These are phyloP conservation scores for Lasiosphaeria hispida DNA, from an alignment of 495 filamentous ascomycete species.

Conservation along the genomic window DNA sequence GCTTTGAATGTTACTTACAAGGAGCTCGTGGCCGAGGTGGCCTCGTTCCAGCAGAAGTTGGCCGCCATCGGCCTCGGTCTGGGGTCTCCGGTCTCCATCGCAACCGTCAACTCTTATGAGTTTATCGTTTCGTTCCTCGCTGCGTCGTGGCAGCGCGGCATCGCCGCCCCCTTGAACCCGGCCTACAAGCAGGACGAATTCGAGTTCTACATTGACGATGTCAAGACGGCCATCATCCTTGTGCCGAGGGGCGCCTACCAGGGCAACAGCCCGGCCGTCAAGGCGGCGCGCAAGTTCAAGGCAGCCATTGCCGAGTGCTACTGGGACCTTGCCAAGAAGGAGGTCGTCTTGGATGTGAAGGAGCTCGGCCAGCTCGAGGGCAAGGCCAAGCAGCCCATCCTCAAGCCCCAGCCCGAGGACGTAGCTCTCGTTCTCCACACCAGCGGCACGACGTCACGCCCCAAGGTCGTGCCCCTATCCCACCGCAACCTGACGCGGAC, in stretches of 20 bases:
- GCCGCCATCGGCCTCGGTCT: conserved; percentile 65
- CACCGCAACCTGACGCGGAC: conserved; percentile 72
- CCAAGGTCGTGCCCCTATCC: conserved; percentile 78
- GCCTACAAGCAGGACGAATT: conserved; percentile 85
- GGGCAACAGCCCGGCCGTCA: conserved; percentile 62
- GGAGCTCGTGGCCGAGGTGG: conserved; percentile 58
- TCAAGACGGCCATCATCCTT: conserved; percentile 70
- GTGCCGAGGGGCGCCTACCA: conserved; percentile 67
- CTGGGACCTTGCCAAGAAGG: conserved; percentile 57
- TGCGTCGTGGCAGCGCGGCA: conserved; percentile 69
- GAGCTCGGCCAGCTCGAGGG: conserved; percentile 65
- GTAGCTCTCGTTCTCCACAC: conserved; percentile 69
- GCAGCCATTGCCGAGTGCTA: conserved; percentile 79
- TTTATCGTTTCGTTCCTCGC: conserved; percentile 82
- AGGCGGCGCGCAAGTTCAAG: conserved; percentile 69
- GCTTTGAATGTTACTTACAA: conserved; percentile 61
- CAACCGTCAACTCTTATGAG: conserved; percentile 74
- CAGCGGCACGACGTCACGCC: conserved; percentile 77
- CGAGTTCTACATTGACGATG: conserved; percentile 84
- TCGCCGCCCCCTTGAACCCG: conserved; percentile 78
- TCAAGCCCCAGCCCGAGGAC: conserved; percentile 60
- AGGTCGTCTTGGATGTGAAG: conserved; percentile 74
- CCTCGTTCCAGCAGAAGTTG: conserved; percentile 67
- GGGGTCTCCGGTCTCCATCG: conserved; percentile 68
- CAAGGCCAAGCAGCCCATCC: conserved; percentile 44